phyloP scores from a whole-genome alignment of 371 early-diverging fungal species.

The Batkoa obscura region DNA sequence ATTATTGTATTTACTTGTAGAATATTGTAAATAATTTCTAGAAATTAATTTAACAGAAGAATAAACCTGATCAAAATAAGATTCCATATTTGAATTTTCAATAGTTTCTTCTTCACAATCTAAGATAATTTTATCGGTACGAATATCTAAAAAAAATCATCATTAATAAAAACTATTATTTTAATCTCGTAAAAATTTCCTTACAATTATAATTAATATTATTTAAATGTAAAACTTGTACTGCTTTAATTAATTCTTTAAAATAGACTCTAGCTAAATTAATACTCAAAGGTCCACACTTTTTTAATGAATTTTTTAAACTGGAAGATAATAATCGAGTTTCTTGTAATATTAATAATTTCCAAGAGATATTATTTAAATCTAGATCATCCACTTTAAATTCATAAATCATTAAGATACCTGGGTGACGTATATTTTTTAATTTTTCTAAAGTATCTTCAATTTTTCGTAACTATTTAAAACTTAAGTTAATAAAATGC shows the following conservation, averaged over 20 bases:
- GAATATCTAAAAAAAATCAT: slow-evolving; percentile 11
- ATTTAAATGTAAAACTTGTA: neutral
- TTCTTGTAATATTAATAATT: neutral
- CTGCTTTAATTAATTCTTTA: neutral
- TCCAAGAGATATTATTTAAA: neutral
- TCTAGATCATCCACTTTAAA: slow-evolving; percentile 2
- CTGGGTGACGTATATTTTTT: neutral
- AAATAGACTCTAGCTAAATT: neutral
- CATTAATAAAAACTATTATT: neutral
- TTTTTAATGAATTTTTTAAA: neutral
- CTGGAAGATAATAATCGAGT: neutral
- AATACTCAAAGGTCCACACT: neutral
- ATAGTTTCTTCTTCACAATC: slow-evolving; percentile 15
- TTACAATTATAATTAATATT: slow-evolving; percentile 2
- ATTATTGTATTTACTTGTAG: too few relatives aligned
- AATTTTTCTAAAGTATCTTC: slow-evolving; percentile 1
- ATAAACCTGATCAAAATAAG: slow-evolving; percentile 9
- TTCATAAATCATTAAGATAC: neutral
- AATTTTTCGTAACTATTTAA: neutral
- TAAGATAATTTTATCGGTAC: slow-evolving; percentile 21
- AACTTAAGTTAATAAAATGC: too few relatives aligned
- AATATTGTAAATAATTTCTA: neutral
- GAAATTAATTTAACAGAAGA: slow-evolving; percentile 11
- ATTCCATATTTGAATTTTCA: slow-evolving; percentile 15
- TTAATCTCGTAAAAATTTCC: neutral